These are phyloP conservation scores for Zygosaccharomyces bisporus DNA, from an alignment of 805 yeast species.

Conservation along the genomic window DNA sequence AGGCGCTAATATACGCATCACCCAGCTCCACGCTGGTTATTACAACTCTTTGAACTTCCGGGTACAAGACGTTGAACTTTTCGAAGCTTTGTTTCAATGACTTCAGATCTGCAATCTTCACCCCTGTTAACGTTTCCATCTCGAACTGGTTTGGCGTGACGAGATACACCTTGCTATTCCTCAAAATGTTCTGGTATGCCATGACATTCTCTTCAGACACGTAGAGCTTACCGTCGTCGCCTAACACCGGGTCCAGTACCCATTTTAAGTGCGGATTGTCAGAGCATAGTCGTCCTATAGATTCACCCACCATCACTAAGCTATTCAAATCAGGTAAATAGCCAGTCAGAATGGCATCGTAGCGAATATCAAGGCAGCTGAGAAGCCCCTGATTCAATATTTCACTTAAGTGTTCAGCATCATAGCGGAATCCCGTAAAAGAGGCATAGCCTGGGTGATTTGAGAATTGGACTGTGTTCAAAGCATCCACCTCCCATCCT, in stretches of 20 bases:
- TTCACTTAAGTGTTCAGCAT: constrained; percentile 44
- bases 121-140: constrained; percentile 54
- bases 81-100: constrained; percentile 40
- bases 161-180: constrained; percentile 43
- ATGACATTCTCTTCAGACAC: constrained; percentile 58
- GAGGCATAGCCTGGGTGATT: constrained; percentile 88
- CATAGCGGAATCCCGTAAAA: constrained; percentile 55
- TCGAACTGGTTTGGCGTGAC: constrained; percentile 77
- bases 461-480: constrained; percentile 84
- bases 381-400: constrained; percentile 53
- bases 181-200: constrained; percentile 47
- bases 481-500: constrained; percentile 90
- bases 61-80: constrained; percentile 43
- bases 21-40: constrained; percentile 50
- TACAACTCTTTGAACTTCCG: constrained; percentile 48
- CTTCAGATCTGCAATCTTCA: constrained; percentile 39
- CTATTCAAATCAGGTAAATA: constrained; percentile 65
- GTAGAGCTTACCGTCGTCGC: constrained; percentile 82
- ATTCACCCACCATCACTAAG: constrained; percentile 46
- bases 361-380: constrained; percentile 44
- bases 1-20: constrained; percentile 12
- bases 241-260: constrained; percentile 87
- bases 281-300: constrained; percentile 37
- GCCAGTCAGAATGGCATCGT: constrained; percentile 73
- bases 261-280: constrained; percentile 41